These are phyloP conservation scores for Aspergillus cavernicola DNA, from an alignment of 495 filamentous ascomycete species.

Conservation along the genomic window DNA sequence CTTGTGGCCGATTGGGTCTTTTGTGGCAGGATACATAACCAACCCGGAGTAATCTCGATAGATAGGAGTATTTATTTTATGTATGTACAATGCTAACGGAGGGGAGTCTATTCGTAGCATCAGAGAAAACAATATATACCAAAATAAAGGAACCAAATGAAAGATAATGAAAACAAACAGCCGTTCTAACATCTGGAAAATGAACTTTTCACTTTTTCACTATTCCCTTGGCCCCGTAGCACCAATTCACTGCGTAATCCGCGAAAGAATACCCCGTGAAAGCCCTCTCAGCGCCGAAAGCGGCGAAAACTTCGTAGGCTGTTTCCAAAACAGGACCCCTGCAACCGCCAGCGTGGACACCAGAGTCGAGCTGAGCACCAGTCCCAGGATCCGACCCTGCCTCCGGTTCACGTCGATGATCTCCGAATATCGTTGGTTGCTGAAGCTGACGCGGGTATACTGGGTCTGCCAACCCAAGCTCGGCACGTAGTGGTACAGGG, in stretches of 20 bases:
- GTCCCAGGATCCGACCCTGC: slow-evolving; percentile 61
- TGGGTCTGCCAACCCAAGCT: slow-evolving; percentile 81
- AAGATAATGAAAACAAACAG: not conserved
- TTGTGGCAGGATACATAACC: too few species aligned
- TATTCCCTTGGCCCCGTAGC: too few species aligned
- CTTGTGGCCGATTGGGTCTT: not conserved
- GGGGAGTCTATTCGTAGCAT: not conserved
- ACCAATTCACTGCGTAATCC: too few species aligned
- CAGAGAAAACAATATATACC: not conserved
- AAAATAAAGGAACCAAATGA: not conserved
- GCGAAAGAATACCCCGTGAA: slow-evolving; percentile 6
- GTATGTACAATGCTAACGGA: not conserved
- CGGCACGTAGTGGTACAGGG: slow-evolving; percentile 71
- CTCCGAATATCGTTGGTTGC: slow-evolving; percentile 85
- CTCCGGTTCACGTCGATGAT: slow-evolving; percentile 62
- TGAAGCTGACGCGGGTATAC: slow-evolving; percentile 90
- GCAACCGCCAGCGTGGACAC: slow-evolving; percentile 23
- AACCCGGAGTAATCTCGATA: too few species aligned
- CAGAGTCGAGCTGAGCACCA: slow-evolving; percentile 28
- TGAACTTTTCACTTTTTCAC: too few species aligned
- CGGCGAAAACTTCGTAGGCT: slow-evolving; percentile 18
- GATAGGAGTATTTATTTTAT: too few species aligned
- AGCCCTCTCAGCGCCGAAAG: slow-evolving; percentile 3
- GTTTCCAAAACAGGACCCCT: slow-evolving; percentile 31
- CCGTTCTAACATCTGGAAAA: not conserved